phyloP scores from a whole-genome alignment of 768 basidiomycete species.

The Exidia glandulosa region DNA sequence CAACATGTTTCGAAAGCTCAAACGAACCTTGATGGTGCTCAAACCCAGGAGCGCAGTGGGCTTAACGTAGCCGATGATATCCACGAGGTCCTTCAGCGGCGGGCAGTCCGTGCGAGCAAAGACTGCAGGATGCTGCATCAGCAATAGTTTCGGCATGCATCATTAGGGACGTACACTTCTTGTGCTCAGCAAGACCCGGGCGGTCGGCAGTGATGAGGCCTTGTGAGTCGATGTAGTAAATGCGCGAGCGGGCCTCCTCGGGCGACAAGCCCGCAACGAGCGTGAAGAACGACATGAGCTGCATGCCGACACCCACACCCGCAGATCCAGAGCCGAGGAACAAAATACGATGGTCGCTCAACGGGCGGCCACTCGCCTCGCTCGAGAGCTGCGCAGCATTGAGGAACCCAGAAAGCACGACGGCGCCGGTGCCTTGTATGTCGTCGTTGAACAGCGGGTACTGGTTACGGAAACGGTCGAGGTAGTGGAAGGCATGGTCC shows the following conservation, averaged over 20 bases:
- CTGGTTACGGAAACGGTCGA: conserved; percentile 60
- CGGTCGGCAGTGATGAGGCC: conserved; percentile 73
- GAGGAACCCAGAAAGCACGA: conserved; percentile 81
- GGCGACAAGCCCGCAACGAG: conserved; percentile 55
- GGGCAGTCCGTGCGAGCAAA: conserved; percentile 78
- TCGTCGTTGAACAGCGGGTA: conserved; percentile 86
- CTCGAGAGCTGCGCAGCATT: conserved; percentile 75
- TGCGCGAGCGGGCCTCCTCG: conserved; percentile 63
- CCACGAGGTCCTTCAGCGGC: conserved; percentile 60
- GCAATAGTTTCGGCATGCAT: too few species aligned
- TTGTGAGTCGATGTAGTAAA: conserved; percentile 81
- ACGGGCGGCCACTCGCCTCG: conserved; percentile 53
- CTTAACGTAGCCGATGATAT: conserved; percentile 70
- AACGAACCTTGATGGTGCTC: conserved; percentile 61
- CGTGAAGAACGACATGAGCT: conserved; percentile 82
- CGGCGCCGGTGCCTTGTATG: conserved; percentile 85
- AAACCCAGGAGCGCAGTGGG: conserved; percentile 86
- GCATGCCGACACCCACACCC: conserved; percentile 85
- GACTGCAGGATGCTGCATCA: conserved; percentile 32
- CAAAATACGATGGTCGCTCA: conserved; percentile 70
- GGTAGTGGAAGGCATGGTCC: conserved; percentile 81
- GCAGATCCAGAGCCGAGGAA: conserved; percentile 91
- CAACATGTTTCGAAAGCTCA: background rate
- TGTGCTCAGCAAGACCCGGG: conserved; percentile 64
- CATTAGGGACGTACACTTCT: conserved; percentile 69